phyloP scores from a whole-genome alignment of 805 yeast genomes.

The Candida rishiriensis region DNA sequence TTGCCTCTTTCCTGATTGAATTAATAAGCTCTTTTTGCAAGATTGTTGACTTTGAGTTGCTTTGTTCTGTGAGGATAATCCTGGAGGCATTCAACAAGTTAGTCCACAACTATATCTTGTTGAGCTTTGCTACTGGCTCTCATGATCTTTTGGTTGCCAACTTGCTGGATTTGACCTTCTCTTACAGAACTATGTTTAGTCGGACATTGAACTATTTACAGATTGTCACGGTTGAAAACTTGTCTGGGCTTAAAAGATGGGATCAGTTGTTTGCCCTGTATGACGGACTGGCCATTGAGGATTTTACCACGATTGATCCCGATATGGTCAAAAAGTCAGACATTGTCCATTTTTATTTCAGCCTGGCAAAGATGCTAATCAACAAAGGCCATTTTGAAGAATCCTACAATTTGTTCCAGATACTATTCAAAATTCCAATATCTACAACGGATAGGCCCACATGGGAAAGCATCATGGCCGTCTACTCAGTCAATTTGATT shows the following conservation, averaged over 20 bases:
- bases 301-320: conserved; percentile 13
- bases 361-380: conserved; percentile 16
- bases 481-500: conserved; percentile 16
- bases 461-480: conserved; percentile 8
- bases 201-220: conserved; percentile 6
- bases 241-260: neutral
- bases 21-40: conserved; percentile 7
- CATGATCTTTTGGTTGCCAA: conserved; percentile 2
- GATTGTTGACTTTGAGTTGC: conserved; percentile 1
- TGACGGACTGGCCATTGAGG: conserved; percentile 1
- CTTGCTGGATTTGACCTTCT: conserved; percentile 2
- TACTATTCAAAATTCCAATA: conserved; percentile 15
- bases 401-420: conserved; percentile 17
- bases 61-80: conserved; percentile 1
- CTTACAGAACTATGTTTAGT: neutral
- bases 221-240: conserved; percentile 4
- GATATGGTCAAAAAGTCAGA: conserved; percentile 3
- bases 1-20: conserved; percentile 4
- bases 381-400: conserved; percentile 9
- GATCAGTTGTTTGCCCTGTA: conserved; percentile 4
- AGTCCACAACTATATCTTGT: neutral
- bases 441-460: neutral
- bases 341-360: conserved; percentile 16
- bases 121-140: conserved; percentile 2
- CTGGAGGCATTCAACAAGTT: conserved; percentile 7